Percentiles rank a stretch among this genome's conserved stretches.
Evolutionary conservation across 2,329 filamentous ascomycete genomes (phyloP).

Genomic region (Aspergillus sp.): DNA sequence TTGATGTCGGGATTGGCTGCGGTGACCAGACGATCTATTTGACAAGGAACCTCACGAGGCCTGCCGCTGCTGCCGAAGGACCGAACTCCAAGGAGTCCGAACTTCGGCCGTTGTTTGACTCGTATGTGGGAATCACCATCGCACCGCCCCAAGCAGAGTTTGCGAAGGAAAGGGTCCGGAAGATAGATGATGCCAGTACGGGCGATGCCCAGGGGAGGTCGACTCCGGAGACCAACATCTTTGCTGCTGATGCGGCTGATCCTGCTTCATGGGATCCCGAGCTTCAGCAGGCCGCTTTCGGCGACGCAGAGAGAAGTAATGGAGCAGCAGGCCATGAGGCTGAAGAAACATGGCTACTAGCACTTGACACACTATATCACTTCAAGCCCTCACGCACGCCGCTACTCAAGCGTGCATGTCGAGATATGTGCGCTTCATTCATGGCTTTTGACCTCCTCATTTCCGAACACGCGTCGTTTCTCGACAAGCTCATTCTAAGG

Average conservation of each 20-base stretch:
- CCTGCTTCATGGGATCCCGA: constrained; percentile 37
- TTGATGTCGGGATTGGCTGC: constrained; percentile 53
- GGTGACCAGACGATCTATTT: constrained; percentile 50
- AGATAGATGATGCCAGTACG: too few species aligned
- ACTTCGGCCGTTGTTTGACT: constrained; percentile 21
- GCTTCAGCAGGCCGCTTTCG: constrained; percentile 12
- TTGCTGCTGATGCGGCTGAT: constrained; percentile 44
- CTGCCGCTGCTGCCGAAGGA: not conserved
- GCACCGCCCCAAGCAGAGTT: constrained; percentile 39
- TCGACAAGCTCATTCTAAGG: constrained; percentile 30
- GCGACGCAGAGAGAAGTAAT: not conserved
- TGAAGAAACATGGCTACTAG: constrained; percentile 43
- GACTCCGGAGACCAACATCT: constrained; percentile 24
- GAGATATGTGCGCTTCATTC: constrained; percentile 39
- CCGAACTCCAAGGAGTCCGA: constrained; percentile 1
- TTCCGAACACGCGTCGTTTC: constrained; percentile 14
- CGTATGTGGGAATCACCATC: constrained; percentile 49
- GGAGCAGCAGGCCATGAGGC: too few species aligned
- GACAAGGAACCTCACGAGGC: constrained; percentile 14
- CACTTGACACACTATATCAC: constrained; percentile 51
- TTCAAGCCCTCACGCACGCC: constrained; percentile 46
- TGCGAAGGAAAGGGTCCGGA: constrained; percentile 14
- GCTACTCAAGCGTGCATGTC: constrained; percentile 37
- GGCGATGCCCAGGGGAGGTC: not conserved
- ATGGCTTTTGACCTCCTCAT: constrained; percentile 50